These are phyloP conservation scores for Achaetomium macrosporum DNA, from an alignment of 2,329 filamentous ascomycete species.

Conservation along the genomic window DNA sequence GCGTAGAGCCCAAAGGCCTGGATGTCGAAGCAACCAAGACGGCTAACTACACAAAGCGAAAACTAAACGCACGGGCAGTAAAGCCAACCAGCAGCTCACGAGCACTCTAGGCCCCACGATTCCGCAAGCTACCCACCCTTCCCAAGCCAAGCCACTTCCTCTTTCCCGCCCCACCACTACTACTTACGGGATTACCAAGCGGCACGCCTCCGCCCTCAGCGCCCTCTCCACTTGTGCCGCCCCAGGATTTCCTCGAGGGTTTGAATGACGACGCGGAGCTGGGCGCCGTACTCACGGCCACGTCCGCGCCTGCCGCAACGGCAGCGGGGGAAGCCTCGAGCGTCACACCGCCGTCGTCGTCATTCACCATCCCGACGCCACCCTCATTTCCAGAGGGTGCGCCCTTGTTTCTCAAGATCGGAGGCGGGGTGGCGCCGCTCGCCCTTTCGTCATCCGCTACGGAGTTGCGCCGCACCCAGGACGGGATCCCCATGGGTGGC, in stretches of 20 bases:
- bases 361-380: background rate
- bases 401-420: constrained; percentile 43
- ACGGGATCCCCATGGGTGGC: constrained; percentile 34
- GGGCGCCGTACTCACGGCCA: background rate
- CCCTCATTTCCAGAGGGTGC: too few species aligned
- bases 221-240: background rate
- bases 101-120: constrained; percentile 8
- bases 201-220: constrained; percentile 1
- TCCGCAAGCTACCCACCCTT: constrained; percentile 14
- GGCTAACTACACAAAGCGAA: too few species aligned
- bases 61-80: too few species aligned
- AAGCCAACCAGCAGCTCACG: background rate
- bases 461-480: constrained; percentile 34
- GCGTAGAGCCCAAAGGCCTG: too few species aligned
- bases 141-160: constrained; percentile 17
- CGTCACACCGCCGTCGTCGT: constrained; percentile 7
- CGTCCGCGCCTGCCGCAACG: background rate
- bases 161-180: constrained; percentile 3
- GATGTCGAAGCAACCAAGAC: too few species aligned
- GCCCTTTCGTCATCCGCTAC: constrained; percentile 35
- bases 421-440: constrained; percentile 49
- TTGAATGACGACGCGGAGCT: background rate
- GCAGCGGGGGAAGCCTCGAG: background rate
- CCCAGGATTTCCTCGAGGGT: constrained; percentile 4
- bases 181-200: background rate